Evolutionary conservation across 208 protist genomes (phyloP), one percentile per base, ranked within the genome.

Genomic region (Crithidia sp.): DNA sequence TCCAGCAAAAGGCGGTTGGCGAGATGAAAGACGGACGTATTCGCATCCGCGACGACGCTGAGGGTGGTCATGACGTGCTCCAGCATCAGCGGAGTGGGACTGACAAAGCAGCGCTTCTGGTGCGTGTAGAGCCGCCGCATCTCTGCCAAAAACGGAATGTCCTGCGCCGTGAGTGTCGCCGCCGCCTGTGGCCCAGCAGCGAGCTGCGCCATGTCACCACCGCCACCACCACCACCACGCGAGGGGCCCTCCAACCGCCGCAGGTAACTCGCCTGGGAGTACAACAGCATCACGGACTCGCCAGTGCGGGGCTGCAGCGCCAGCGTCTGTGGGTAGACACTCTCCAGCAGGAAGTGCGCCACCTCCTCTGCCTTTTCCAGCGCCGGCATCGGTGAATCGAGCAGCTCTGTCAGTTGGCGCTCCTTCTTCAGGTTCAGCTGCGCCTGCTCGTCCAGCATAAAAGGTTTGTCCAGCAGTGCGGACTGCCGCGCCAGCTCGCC

Each of bases 41-140:
- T 81, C n/a, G 83, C 69, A 5, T 56, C 63, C 5, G 68, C 43
- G 7, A 87, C 59, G 9, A 81, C 76, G 58, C 77, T 79, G 16
- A 95, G 67, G 7, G 91, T 79, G 9, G 76, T 74, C 93, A 97
- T 97, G 43, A 96, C 60, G 17, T 85, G 85, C 77, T 97, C 90
- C 59, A 94, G 40, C 50, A 83, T 56, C 17, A 91, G 75, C 19
- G 93, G 73, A 5, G 91, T 96, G 7, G 91, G 93, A 2, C 88
- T 74, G 14, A 85, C 72, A 57, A 94, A 94, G 57, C 59, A 82
- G 17, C 65, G 57, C 50, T 94, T 92, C 37, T 85, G 71, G 57
- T 93, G 83, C 36, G 76, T 54, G 76, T 97, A 97, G 36, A 96
- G 72, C n/a, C 58, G 74, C 2, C 83, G 81, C 90, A 96, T 94